Conservation (phyloP, 2,329 filamentous ascomycete species). For the Colletotrichum godetiae region DNA sequence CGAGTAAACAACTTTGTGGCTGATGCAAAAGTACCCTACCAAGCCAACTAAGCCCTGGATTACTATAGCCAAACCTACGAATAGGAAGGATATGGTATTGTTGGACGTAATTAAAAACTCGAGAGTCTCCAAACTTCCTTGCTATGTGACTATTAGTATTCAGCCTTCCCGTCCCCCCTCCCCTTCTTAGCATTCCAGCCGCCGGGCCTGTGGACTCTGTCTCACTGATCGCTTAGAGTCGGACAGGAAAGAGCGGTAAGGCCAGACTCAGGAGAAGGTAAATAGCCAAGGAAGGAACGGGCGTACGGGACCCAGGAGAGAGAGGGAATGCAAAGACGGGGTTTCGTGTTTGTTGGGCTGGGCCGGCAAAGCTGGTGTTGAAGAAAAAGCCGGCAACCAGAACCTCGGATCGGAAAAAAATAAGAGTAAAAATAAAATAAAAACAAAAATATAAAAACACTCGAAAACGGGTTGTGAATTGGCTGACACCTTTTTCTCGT, state of each 20-base stretch:
- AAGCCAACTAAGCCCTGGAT: neutral
- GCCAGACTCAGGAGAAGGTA: neutral
- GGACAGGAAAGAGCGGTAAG: neutral
- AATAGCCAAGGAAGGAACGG: neutral
- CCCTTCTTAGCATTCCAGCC: constrained; percentile 8
- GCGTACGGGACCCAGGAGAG: neutral
- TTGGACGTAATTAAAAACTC: constrained; percentile 17
- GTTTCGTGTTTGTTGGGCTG: neutral
- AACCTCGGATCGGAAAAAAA: constrained; percentile 26
- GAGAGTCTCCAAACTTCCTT: neutral
- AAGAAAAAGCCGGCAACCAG: constrained; percentile 30
- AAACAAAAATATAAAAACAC: no score
- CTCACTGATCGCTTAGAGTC: constrained; percentile 6
- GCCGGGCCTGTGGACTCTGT: constrained; percentile 6
- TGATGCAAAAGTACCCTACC: constrained; percentile 29
- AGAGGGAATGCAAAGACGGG: neutral
- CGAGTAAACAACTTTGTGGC: neutral
- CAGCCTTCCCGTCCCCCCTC: neutral
- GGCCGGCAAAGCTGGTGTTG: neutral
- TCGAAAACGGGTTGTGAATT: constrained; percentile 15
- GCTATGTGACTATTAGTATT: neutral
- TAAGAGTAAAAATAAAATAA: no score
- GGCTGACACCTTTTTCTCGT: neutral
- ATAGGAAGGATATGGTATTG: neutral
- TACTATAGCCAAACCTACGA: no score